Evolutionary conservation across 2,329 filamentous ascomycete genomes (phyloP), one percentile per base, ranked within the genome.

Genomic region (Camptophora hylomeconis): DNA sequence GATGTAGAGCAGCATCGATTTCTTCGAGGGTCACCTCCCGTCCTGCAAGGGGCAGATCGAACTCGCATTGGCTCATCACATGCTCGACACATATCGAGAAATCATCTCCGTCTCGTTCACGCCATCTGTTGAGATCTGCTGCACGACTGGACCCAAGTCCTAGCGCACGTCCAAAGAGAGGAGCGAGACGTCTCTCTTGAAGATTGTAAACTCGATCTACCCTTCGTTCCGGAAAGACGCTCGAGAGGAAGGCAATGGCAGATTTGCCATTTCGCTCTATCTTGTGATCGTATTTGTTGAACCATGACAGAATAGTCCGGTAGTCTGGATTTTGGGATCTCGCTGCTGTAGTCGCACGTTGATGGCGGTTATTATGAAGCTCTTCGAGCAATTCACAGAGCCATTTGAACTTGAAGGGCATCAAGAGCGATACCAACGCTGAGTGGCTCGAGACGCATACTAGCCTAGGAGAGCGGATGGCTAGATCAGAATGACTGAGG

Each of bases 141-240:
- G 67, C 60, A 9, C 80, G 68, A 3, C 67, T 70, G 3, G 59
- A 54, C 1, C 77, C 73, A 14, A 92, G 62, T 4, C 65, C 53
- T n/a, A 87, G 60, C 12, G 71, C 69, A 17, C 74, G 68, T 3
- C 65, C 69, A 10, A 93, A 63, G n/a, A 81, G 67, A 28, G 65
- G 70, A 32, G 75, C 69, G 0, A 93, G 60, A 0, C 58, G 63
- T 5, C 44, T 46, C 17, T 69, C 58, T 45, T 80, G 71, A 1
- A 92, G 61, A 20, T 64, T 67, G 48, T 86, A 92, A 2, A 87
- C 79, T 16, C 82, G 69, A 47, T 92, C 83, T 3, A 72, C 75
- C 30, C 83, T 66, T 39, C 67, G 74, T 38, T 84, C 75, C 0
- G 84, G 82, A 0, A 92, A 66, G 1, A 94, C 54, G 3, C 76